Conservation (phyloP, 306 rosid species). For the Sicyos baderoa region DNA sequence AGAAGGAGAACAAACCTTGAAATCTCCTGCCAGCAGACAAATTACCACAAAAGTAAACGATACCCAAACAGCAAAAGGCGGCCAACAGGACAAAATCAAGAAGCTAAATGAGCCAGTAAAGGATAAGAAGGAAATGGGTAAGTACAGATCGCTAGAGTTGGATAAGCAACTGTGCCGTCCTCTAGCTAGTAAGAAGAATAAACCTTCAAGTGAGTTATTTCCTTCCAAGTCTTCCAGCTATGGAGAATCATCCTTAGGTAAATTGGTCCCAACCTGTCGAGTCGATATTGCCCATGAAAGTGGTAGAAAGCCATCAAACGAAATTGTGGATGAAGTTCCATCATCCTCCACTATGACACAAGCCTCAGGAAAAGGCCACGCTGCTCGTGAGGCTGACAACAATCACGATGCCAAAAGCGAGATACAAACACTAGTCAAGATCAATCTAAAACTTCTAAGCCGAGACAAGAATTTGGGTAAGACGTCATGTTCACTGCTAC, state of each 20-base stretch:
- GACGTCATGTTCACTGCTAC: background rate
- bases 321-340: background rate
- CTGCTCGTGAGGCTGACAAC: conserved; percentile 21
- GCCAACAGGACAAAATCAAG: no score
- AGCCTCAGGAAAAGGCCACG: background rate
- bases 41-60: no score
- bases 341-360: no score
- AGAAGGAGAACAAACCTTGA: conserved; percentile 26
- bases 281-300: conserved; percentile 20
- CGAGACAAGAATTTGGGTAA: conserved; percentile 49
- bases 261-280: conserved; percentile 15
- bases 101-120: no score
- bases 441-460: conserved; percentile 53
- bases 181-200: conserved; percentile 22
- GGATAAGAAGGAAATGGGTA: no score
- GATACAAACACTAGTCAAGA: conserved; percentile 68
- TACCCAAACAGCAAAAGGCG: no score
- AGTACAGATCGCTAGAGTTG: no score
- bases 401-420: conserved; percentile 33
- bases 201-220: conserved; percentile 22
- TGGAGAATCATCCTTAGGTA: conserved; percentile 21
- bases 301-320: conserved; percentile 14
- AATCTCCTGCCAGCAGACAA: conserved; percentile 17
- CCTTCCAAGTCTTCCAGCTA: conserved; percentile 24
- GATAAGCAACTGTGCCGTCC: no score